Conservation (phyloP, 768 basidiomycete species). For the Lentinula sp. region DNA sequence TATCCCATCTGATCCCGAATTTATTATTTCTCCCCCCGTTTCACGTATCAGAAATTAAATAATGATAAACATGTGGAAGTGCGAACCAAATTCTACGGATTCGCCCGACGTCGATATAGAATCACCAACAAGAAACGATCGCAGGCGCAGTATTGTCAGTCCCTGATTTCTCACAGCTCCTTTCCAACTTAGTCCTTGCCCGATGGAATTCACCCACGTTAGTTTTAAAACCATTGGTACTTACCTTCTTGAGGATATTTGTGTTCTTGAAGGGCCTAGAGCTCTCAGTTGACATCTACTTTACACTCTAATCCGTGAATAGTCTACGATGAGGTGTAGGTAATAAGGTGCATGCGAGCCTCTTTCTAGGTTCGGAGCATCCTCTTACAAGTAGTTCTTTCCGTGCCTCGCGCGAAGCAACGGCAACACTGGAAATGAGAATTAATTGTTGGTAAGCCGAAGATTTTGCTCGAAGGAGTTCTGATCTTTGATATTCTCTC, state of each 20-base stretch:
- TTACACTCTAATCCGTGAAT: not conserved
- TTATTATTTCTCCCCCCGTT: not conserved
- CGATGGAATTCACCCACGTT: not conserved
- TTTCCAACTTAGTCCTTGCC: too few species aligned
- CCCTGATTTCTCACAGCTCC: not conserved
- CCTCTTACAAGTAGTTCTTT: not conserved
- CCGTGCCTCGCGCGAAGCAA: not conserved
- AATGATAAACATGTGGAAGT: not conserved
- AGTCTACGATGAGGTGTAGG: not conserved
- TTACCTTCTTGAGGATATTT: not conserved
- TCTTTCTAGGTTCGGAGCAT: not conserved
- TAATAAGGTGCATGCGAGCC: not conserved
- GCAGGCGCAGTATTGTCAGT: not conserved
- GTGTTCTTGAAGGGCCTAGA: not conserved
- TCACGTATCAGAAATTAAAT: not conserved
- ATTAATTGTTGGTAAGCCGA: not conserved
- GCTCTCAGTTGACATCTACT: not conserved
- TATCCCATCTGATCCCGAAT: not conserved
- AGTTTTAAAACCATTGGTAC: not conserved
- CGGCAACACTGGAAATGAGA: not conserved
- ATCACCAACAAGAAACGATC: not conserved
- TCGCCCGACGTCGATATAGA: not conserved
- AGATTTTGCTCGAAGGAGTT: not conserved
- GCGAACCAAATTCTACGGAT: not conserved
- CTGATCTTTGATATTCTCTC: not conserved